Evolutionary conservation across 257 asterid species (phyloP).

Genomic region (Solanum habrochaites): DNA sequence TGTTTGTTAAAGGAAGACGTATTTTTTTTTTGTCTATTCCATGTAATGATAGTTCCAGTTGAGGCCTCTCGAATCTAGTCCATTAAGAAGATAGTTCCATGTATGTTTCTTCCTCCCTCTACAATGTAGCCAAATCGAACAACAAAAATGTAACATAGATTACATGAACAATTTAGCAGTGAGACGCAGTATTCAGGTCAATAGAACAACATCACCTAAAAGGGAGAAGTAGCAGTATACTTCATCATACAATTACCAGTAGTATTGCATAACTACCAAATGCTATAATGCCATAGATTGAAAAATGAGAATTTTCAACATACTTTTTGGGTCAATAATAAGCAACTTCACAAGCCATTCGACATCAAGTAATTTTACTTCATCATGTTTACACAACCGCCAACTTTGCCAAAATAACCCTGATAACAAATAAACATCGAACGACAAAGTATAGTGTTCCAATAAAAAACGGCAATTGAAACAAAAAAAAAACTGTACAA

Average conservation of each 20-base stretch:
- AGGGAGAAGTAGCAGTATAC: background rate
- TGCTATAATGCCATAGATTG: background rate
- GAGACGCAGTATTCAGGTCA: background rate
- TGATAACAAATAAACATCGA: background rate
- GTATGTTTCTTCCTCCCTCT: background rate
- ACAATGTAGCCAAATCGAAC: background rate
- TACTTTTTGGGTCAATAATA: background rate
- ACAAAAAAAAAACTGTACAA: background rate
- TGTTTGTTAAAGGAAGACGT: background rate
- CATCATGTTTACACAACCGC: background rate
- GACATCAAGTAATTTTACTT: background rate
- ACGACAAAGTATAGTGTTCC: background rate
- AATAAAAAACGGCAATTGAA: background rate
- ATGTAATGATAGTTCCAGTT: background rate
- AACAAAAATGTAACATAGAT: background rate
- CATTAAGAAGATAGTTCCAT: background rate
- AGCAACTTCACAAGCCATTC: background rate
- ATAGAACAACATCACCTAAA: background rate
- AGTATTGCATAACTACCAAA: background rate
- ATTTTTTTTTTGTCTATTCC: background rate
- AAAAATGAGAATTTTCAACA: background rate
- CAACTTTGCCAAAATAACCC: background rate
- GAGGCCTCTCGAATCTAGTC: background rate
- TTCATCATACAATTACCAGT: background rate
- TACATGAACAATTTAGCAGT: background rate